phyloP scores from a whole-genome alignment of 179 eudicot species.

The Silene noctiflora region DNA sequence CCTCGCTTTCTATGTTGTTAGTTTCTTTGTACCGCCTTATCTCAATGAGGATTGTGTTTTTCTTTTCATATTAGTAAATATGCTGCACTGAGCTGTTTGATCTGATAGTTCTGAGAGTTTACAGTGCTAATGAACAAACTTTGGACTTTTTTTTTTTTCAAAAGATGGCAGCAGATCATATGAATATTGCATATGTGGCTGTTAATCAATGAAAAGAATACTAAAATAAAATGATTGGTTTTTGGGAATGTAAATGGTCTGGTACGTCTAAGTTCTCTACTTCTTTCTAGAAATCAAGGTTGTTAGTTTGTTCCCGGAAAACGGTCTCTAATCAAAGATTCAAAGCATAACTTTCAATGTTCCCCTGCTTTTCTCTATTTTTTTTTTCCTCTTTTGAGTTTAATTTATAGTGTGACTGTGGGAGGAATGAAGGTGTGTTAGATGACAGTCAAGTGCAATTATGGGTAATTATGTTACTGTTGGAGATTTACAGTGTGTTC shows the following conservation, averaged over 20 bases:
- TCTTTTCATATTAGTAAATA: background rate
- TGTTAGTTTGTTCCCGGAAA: too few relatives aligned
- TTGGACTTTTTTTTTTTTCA: background rate
- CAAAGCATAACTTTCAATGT: background rate
- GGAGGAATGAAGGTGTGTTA: background rate
- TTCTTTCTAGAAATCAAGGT: background rate
- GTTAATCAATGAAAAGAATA: background rate
- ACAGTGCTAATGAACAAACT: background rate
- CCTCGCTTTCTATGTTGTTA: background rate
- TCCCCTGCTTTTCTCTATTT: background rate
- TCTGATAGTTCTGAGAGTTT: background rate
- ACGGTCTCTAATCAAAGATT: background rate
- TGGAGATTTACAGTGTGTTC: background rate
- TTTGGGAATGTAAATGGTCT: background rate
- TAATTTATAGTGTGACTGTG: background rate
- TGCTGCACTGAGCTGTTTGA: slow-evolving; percentile 1
- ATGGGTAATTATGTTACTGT: background rate
- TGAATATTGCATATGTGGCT: background rate
- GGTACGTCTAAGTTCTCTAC: background rate
- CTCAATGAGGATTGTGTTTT: background rate
- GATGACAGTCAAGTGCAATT: background rate
- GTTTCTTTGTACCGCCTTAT: background rate
- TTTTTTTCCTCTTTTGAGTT: background rate
- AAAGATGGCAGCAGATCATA: background rate
- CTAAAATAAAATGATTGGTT: background rate